Base-by-base conservation (phyloP, 2,329 filamentous ascomycete genomes). In the Curvularia spicifera region DNA sequence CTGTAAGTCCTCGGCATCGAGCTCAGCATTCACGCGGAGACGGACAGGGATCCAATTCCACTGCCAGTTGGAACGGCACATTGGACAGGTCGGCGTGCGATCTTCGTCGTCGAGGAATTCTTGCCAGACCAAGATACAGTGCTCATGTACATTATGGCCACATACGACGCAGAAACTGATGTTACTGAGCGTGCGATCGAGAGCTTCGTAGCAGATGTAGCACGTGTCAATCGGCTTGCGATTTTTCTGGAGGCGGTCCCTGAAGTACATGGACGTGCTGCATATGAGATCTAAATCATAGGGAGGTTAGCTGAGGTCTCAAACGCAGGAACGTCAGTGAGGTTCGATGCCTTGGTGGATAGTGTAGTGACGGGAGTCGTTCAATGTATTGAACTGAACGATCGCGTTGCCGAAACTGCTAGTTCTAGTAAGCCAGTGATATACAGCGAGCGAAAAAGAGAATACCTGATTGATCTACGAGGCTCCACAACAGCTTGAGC, bases 101-200 rank as follows among this genome's bases (percentile, higher is more conserved):
- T 13, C 43, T 13, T 6, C 8, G 22, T 9, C 13, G 9, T 28
- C 13, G 7, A 28, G 3, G 1, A 31, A 51, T 4, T 43, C 28
- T n/a, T n/a, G 54, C 60, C 48, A 62, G 15, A 24, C 2, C 20
- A 60, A 37, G 1, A 66, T 57, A 40, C 68, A 69, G 12, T 37
- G 18, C 18, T 57, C 43, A 26, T 71, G 69, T 4, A 68, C 12
- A 9, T 69, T 68, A 2, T 64, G 47, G 7, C 67, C 69, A 29
- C 65, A 71, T 2, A 46, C 22, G 18, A 13, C 9, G 57, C 69
- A 69, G 43, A 65, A 70, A 1, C 53, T 60, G 44, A 70, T 55
- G 12, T 63, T 53, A 20, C 48, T 40, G 3, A 20, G 29, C 0
- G 20, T 46, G 4, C 62, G 51, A 18, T 62, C 3, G 8, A 70